These are phyloP conservation scores for Dendryphion nanum DNA, from an alignment of 2,329 filamentous ascomycete genomes.

Conservation along the genomic window DNA sequence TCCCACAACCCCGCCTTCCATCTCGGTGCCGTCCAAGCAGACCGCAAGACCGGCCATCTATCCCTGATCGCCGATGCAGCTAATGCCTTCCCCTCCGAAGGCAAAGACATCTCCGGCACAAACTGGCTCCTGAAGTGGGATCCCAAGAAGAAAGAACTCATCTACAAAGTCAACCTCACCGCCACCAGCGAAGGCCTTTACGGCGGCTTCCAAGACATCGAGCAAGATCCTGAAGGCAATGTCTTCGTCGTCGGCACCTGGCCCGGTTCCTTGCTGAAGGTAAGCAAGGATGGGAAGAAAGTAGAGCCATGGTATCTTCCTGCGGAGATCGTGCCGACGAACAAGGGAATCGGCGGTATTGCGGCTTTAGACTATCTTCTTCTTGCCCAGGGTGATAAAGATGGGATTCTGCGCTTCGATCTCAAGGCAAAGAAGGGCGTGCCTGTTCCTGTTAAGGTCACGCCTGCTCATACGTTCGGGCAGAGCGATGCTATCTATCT, in stretches of 20 bases:
- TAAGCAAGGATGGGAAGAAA: constrained; percentile 9
- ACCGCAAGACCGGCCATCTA: constrained; percentile 9
- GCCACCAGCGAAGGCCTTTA: constrained; percentile 9
- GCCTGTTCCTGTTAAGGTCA: constrained; percentile 7
- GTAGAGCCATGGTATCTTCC: constrained; percentile 14
- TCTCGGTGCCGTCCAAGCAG: constrained; percentile 12
- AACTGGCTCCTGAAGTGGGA: constrained; percentile 16
- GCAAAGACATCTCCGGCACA: constrained; percentile 15
- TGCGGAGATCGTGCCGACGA: constrained; percentile 7
- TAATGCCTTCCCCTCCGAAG: constrained; percentile 8
- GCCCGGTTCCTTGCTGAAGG: constrained; percentile 11
- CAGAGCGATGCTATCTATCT: constrained; percentile 13
- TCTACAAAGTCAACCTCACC: constrained; percentile 20
- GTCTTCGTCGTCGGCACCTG: constrained; percentile 17
- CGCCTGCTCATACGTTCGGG: constrained; percentile 5
- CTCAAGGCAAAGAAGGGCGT: constrained; percentile 9
- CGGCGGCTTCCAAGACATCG: constrained; percentile 20
- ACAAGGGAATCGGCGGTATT: constrained; percentile 14
- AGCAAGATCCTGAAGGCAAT: constrained; percentile 15
- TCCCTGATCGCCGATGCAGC: constrained; percentile 14
- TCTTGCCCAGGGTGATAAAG: constrained; percentile 11
- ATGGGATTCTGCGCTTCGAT: constrained; percentile 12
- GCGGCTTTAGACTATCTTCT: constrained; percentile 9
- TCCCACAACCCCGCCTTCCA: constrained; percentile 16
- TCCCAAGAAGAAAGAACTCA: constrained; percentile 2